phyloP scores from a whole-genome alignment of 176 grass and related monocot genomes.

The Rhynchospora breviuscula region DNA sequence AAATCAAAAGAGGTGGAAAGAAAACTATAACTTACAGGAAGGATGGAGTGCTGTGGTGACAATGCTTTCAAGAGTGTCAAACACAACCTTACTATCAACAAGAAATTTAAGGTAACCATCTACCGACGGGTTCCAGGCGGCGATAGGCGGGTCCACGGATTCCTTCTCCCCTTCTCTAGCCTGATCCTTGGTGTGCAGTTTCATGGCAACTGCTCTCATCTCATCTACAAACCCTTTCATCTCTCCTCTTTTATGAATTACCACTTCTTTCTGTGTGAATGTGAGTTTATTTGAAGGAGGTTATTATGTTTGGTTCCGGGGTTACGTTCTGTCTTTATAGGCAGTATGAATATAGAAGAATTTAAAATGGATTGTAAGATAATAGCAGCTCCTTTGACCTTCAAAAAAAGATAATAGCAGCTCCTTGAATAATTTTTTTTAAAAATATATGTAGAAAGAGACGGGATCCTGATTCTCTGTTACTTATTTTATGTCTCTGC shows the following conservation, averaged over 20 bases:
- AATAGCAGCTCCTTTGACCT: background rate
- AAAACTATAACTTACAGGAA: constrained; percentile 55
- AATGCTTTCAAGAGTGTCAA: constrained; percentile 65
- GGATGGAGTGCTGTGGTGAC: constrained; percentile 44
- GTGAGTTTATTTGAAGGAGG: background rate
- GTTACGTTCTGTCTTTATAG: background rate
- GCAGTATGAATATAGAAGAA: background rate
- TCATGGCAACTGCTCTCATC: constrained; percentile 78
- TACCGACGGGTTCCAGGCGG: constrained; percentile 57
- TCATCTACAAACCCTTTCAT: constrained; percentile 76
- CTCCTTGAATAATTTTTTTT: background rate
- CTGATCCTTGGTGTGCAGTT: constrained; percentile 87
- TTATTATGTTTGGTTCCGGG: background rate
- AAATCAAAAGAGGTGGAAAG: background rate
- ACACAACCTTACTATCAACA: constrained; percentile 86
- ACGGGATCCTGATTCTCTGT: background rate
- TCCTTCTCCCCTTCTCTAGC: constrained; percentile 73
- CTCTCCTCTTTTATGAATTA: constrained; percentile 14
- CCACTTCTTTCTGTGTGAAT: background rate
- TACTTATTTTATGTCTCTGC: too few species aligned
- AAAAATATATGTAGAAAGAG: background rate
- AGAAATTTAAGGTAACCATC: constrained; percentile 74
- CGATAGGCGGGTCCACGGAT: constrained; percentile 53
- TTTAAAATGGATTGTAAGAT: background rate
- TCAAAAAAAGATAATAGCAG: background rate